Conservation (phyloP, 129 eudicot genomes). For the Tagetes patula region DNA sequence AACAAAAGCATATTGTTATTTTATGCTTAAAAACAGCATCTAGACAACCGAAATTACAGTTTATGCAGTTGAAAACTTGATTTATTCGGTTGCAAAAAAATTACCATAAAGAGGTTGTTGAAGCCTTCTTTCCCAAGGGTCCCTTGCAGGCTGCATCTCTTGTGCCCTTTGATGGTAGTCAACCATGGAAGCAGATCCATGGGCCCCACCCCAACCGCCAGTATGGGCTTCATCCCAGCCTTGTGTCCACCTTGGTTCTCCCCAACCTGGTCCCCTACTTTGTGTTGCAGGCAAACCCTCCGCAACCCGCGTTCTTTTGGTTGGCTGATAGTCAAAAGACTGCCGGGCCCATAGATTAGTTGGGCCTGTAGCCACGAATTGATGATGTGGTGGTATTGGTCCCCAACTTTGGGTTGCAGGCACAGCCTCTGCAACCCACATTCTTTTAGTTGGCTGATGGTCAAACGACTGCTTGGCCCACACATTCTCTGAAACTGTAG, state of each 20-base stretch:
- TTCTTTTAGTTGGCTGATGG: slow-evolving; percentile 22
- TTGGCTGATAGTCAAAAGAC: slow-evolving; percentile 7
- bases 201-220: slow-evolving; percentile 10
- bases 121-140: slow-evolving; percentile 24
- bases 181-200: slow-evolving; percentile 1
- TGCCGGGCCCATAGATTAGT: background rate
- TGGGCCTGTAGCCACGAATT: background rate
- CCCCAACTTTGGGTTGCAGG: slow-evolving; percentile 25
- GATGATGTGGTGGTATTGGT: slow-evolving; percentile 12
- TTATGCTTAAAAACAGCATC: too few species aligned
- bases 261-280: slow-evolving; percentile 28
- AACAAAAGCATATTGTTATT: too few species aligned
- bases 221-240: slow-evolving; percentile 15
- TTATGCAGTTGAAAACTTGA: background rate
- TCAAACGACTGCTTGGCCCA: slow-evolving; percentile 10
- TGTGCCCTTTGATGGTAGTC: slow-evolving; percentile 4
- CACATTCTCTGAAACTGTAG: background rate
- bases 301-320: slow-evolving; percentile 26
- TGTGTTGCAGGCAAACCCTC: slow-evolving; percentile 28
- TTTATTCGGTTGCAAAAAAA: background rate
- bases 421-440: slow-evolving; percentile 31
- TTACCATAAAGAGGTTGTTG: slow-evolving; percentile 35
- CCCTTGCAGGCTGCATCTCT: slow-evolving; percentile 21
- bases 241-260: slow-evolving; percentile 6
- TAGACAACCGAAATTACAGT: background rate